Evolutionary conservation across 805 yeast genomes (phyloP), one percentile per base, ranked within the genome.

Genomic region (Monosporozyma solicola): DNA sequence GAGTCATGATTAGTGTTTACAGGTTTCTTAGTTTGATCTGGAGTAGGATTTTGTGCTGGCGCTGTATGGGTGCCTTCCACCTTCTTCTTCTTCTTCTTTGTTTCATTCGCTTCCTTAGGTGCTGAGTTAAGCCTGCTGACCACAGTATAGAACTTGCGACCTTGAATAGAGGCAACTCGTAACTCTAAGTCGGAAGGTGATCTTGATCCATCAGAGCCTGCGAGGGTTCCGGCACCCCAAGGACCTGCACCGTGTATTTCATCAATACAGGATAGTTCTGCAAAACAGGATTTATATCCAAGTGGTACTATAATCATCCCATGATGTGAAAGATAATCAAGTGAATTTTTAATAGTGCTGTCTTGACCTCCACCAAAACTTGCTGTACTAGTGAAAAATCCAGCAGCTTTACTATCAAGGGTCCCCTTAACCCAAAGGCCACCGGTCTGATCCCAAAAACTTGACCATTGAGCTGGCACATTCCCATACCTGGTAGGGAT

Each of bases 161-260:
- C 96, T 73, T 88, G 96, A 54, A 71, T 72, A 48, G 65, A 64
- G 27, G 89, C 92, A 55, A 87, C 67, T 60, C 77, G 76, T 66
- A 77, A 71, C 70, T 88, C 96, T 54, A 84, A 72, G 20, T 72
- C 76, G 45, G 82, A 61, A 35, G 89, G 85, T 61, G 74, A 72
- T 74, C 95, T 81, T 7, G 86, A 78, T 50, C 95, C 95, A 64
- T 85, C 92, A 50, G 77, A 74, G 49, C 82, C 87, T 32, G 95
- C 90, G 62, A 77, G 74, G 41, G 87, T 72, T 60, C 95, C 95
- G 35, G 95, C 85, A 67, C 95, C 96, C 89, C 90, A 88, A 47
- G 95, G 80, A 24, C 90, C 79, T 53, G 86, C 87, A 58, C 95
- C 95, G 66, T 85, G 95, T 49, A 80, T 76, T 72, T 85, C 89